Percentiles rank a stretch among this genome's conserved stretches.
phyloP scores from a whole-genome alignment of 1,284 basidiomycete species.

The Salmacisia buchloeana region DNA sequence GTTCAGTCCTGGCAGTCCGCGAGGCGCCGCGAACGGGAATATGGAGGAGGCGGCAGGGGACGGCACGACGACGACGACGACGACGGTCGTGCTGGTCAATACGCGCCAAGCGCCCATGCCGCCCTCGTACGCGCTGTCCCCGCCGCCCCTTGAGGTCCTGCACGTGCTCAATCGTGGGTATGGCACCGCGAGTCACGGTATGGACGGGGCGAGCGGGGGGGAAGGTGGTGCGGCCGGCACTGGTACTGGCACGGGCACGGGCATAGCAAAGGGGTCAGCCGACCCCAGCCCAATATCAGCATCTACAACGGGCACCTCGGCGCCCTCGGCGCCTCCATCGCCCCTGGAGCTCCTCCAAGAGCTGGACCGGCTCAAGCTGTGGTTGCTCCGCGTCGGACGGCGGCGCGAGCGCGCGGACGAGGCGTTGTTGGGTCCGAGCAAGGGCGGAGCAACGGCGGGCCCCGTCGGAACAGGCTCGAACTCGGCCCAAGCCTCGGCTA shows the following conservation, averaged over 20 bases:
- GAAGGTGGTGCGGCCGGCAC: neutral
- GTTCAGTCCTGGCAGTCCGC: neutral
- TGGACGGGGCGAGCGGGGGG: neutral
- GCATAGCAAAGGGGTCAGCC: too few species aligned
- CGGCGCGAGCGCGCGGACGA: neutral
- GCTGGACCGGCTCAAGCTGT: constrained; percentile 6
- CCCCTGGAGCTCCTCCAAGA: constrained; percentile 6
- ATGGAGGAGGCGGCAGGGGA: neutral
- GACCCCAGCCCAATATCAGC: too few species aligned
- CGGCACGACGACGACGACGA: neutral
- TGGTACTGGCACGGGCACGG: neutral
- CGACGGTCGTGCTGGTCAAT: constrained; percentile 5
- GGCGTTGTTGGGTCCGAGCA: neutral
- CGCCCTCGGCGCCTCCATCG: neutral
- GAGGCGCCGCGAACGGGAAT: neutral
- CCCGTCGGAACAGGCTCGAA: too few species aligned
- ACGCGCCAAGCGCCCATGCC: neutral
- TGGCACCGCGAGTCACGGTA: neutral
- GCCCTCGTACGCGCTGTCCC: constrained; percentile 2
- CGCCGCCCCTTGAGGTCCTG: neutral
- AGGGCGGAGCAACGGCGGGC: too few species aligned
- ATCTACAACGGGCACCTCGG: neutral
- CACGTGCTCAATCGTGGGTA: neutral
- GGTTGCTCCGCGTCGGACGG: neutral
- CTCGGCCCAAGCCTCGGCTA: too few species aligned